Base-by-base conservation (phyloP, 352 stramenopile species). In the Pythium sp. region DNA sequence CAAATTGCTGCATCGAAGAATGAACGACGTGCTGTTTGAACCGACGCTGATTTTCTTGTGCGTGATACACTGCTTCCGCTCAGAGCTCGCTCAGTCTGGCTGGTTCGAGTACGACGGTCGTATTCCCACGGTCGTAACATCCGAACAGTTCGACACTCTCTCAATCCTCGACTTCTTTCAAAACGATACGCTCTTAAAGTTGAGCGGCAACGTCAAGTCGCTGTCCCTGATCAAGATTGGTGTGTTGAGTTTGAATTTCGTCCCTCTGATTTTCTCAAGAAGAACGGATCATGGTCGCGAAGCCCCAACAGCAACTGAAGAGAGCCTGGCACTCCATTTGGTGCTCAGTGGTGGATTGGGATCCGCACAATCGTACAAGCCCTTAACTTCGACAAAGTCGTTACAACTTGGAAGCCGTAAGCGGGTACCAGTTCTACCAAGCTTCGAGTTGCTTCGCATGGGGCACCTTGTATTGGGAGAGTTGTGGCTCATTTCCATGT, bases 361-460 rank as follows among this genome's bases (percentile, higher is more conserved):
- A 11, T 55, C 47, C 5, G 4, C 9, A 6, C 3, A 0, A 28
- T 55, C n/a, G n/a, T 15, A n/a, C 28, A 30, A 18, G 2, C 2
- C 36, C 47, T 14, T 28, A 6, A 26, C 2, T 24, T 28, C 46
- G 20, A 26, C 36, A 43, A 18, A 53, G 5, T 12, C 46, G 4
- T 2, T 11, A 9, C 46, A 53, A 11, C 9, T 12, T 26, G 46
- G 46, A 43, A 43, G 2, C 12, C 46, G 22, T 24, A 26, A 53
- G 46, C 5, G 30, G 1, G 3, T 15, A 8, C 15, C 18, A 15
- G 36, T 70, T 7, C 22, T 76, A 2, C 64, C 67, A n/a, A 68
- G 46, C 32, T 77, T 73, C 54, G 72, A 81, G 49, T 36, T 81
- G 32, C 22, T 74, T 47, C 67, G 66, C 11, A 26, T 81, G 0